Base-by-base conservation (phyloP, 768 basidiomycete genomes). In the Chalciporus pseudorubinellus region DNA sequence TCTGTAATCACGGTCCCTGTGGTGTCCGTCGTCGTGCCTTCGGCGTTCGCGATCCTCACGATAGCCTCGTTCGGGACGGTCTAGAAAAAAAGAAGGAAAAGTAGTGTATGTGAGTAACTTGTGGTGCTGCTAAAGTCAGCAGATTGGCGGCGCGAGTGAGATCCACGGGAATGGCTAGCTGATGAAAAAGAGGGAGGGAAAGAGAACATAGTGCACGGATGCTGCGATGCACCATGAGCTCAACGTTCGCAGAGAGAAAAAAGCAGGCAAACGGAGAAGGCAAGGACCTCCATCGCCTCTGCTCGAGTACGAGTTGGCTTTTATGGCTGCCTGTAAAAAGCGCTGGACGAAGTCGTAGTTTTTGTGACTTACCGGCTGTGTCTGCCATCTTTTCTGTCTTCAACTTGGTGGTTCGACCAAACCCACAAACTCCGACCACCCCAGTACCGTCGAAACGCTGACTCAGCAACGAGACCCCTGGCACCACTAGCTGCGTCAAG, bases 41-140 rank as follows among this genome's bases (percentile, higher is more conserved):
- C 85, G 77, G 43, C 84, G 79, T 46, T 84, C 76, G 57, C 87
- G 81, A 67, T 88, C 82, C 55, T 73, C 72, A 47, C 83, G 79
- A 61, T 82, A 84, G 59, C 80, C 81, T 58, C 85, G 84, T 63
- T 65, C 64, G 41, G 40, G 18, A 19, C 64, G 63, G 49, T 83
- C 80, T 71, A 73, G 62, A 70, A 66, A 74, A 67, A 80, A 82
- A 49, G 49, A 44, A 71, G 70, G 70, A 75, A 76, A 72, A 71
- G 66, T 58, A 68, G 59, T 62, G 64, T 71, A 64, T 67, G 79
- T 84, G 71, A 84, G 81, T 77, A 76, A 78, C 62, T 63, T 72
- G 59, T 46, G 66, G 62, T 66, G 65, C 67, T 72, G 70, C 71
- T 71, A 68, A 62, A 58, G 59, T 69, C 68, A 74, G 73, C 71